Percentiles rank a stretch among this genome's conserved stretches.
These are phyloP conservation scores for Metschnikowia proteae DNA, from an alignment of 805 yeast species.

Conservation along the genomic window DNA sequence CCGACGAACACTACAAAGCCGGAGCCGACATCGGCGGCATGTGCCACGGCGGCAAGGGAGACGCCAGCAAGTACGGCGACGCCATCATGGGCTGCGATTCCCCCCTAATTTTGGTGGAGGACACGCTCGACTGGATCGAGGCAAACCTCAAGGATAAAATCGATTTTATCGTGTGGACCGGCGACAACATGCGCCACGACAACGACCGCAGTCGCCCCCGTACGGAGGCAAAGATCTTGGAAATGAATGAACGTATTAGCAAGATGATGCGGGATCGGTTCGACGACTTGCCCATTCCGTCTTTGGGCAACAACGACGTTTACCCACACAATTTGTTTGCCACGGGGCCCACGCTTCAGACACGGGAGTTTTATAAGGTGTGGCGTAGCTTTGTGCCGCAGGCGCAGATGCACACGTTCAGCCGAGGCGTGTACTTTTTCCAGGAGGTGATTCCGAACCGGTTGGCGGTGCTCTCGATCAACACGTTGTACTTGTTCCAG, in stretches of 20 bases:
- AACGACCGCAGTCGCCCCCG: conserved; percentile 73
- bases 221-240: conserved; percentile 66
- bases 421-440: conserved; percentile 70
- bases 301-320: conserved; percentile 83
- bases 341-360: conserved; percentile 85
- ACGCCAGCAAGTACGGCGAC: conserved; percentile 68
- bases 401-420: conserved; percentile 71
- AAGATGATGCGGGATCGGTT: conserved; percentile 50
- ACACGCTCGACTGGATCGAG: conserved; percentile 64
- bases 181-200: conserved; percentile 84
- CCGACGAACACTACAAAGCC: conserved; percentile 61
- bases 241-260: conserved; percentile 59
- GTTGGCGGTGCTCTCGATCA: conserved; percentile 74
- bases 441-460: conserved; percentile 76
- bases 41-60: conserved; percentile 59
- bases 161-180: conserved; percentile 88
- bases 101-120: conserved; percentile 56
- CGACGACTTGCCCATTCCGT: conserved; percentile 55
- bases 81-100: conserved; percentile 77
- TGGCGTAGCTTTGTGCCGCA: conserved; percentile 76
- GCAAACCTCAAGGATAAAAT: conserved; percentile 66
- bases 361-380: conserved; percentile 67
- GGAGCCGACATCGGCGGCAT: conserved; percentile 45
- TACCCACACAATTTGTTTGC: conserved; percentile 84
- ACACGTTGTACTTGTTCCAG: conserved; percentile 70